phyloP scores from a whole-genome alignment of 306 rosid genomes.

The Bauhinia variegata region DNA sequence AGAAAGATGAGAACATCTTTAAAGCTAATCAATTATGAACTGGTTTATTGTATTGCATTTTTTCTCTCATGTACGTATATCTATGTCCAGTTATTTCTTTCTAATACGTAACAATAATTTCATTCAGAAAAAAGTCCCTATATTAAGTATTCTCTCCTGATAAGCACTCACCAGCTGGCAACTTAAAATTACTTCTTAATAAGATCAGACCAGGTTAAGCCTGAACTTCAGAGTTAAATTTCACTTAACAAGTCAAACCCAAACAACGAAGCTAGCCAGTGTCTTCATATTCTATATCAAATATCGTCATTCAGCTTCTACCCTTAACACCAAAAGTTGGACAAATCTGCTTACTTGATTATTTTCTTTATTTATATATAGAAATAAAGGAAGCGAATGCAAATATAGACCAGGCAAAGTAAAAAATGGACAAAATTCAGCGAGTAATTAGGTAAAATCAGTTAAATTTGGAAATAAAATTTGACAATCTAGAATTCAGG shows the following conservation, averaged over 20 bases:
- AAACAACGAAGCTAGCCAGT: no score
- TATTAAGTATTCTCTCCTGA: neutral
- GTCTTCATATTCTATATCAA: no score
- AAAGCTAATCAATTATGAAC: conserved; percentile 8
- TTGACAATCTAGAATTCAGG: neutral
- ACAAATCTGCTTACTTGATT: conserved; percentile 14
- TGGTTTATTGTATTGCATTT: neutral
- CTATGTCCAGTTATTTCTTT: neutral
- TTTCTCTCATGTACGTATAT: neutral
- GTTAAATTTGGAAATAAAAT: conserved; percentile 12
- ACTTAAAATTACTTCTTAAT: no score
- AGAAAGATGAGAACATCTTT: conserved; percentile 6
- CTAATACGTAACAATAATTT: neutral
- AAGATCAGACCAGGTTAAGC: no score
- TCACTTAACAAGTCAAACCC: no score
- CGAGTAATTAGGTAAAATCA: conserved; percentile 2
- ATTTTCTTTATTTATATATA: conserved; percentile 6
- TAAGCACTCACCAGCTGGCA: neutral
- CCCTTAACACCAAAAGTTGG: conserved; percentile 7
- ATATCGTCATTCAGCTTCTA: conserved; percentile 2
- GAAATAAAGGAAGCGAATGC: conserved; percentile 19
- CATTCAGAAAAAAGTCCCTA: neutral
- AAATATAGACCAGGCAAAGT: conserved; percentile 15
- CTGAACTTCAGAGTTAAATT: no score
- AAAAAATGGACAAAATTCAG: conserved; percentile 6